These are phyloP conservation scores for Colletotrichum caudatum DNA, from an alignment of 2,329 filamentous ascomycete species.

Conservation along the genomic window DNA sequence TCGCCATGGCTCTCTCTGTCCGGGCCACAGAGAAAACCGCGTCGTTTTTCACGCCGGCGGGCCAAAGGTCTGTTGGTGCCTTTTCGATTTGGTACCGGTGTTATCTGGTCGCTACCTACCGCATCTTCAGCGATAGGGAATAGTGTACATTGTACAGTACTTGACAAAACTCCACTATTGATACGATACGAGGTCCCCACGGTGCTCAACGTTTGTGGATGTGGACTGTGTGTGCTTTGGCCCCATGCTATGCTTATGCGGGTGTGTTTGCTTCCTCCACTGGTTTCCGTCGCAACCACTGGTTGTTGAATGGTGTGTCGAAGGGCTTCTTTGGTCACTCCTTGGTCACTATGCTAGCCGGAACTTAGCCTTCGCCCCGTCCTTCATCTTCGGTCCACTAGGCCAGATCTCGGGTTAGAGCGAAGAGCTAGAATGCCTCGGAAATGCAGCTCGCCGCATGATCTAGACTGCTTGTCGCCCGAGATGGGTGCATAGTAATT, in stretches of 20 bases:
- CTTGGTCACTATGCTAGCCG: slow-evolving; percentile 7
- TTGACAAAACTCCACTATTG: slow-evolving; percentile 14
- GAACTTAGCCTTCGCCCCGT: not conserved
- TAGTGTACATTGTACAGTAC: not conserved
- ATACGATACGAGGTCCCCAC: slow-evolving; percentile 16
- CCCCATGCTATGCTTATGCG: slow-evolving; percentile 8
- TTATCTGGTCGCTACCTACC: slow-evolving; percentile 20
- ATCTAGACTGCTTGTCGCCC: not conserved
- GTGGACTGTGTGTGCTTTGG: slow-evolving; percentile 10
- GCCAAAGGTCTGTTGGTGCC: not conserved
- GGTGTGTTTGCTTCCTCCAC: not conserved
- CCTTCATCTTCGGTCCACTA: not conserved
- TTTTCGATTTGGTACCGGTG: not conserved
- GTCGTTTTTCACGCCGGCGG: not conserved
- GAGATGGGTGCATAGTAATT: not conserved
- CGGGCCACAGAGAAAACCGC: not conserved
- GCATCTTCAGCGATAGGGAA: slow-evolving; percentile 22
- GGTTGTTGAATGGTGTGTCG: slow-evolving; percentile 1
- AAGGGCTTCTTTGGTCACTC: slow-evolving; percentile 7
- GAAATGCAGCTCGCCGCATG: not conserved
- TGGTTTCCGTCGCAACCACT: slow-evolving; percentile 24
- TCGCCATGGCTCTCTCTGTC: not conserved
- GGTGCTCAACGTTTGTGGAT: slow-evolving; percentile 16
- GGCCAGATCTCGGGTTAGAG: slow-evolving; percentile 17
- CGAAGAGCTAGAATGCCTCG: not conserved